Conservation (phyloP, 164 flowering plant species). For the Macadamia tetraphylla region DNA sequence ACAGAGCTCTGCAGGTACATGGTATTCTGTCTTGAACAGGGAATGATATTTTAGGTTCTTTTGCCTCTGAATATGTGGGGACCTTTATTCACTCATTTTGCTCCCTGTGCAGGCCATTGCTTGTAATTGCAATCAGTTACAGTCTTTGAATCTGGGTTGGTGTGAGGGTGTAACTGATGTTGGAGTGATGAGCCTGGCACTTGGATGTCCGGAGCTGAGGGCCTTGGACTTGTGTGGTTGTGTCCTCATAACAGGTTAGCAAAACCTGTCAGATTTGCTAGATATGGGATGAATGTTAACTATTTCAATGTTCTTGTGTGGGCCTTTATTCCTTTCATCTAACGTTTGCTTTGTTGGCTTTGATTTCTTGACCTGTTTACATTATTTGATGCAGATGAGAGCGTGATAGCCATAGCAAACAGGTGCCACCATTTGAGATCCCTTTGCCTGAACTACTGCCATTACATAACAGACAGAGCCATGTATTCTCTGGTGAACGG, state of each 20-base stretch:
- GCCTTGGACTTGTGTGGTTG: constrained; percentile 88
- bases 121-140: constrained; percentile 59
- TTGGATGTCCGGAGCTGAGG: constrained; percentile 86
- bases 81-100: background rate
- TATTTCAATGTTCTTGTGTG: too few species aligned
- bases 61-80: background rate
- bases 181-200: constrained; percentile 83
- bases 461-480: constrained; percentile 89
- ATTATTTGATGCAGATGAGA: constrained; percentile 59
- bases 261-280: too few species aligned
- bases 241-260: constrained; percentile 72
- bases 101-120: constrained; percentile 69
- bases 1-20: constrained; percentile 62
- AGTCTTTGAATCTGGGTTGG: constrained; percentile 82
- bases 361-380: background rate
- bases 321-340: too few species aligned
- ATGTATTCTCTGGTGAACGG: constrained; percentile 90
- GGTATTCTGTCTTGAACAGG: background rate
- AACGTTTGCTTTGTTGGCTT: too few species aligned
- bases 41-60: background rate
- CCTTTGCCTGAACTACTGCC: constrained; percentile 85
- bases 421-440: constrained; percentile 70
- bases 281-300: too few species aligned
- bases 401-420: constrained; percentile 79
- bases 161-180: constrained; percentile 74